A percentile compares a stretch with the other conserved stretches of the same genome.
phyloP scores from a whole-genome alignment of 2,329 filamentous ascomycete genomes.

The Venturia nashicola region DNA sequence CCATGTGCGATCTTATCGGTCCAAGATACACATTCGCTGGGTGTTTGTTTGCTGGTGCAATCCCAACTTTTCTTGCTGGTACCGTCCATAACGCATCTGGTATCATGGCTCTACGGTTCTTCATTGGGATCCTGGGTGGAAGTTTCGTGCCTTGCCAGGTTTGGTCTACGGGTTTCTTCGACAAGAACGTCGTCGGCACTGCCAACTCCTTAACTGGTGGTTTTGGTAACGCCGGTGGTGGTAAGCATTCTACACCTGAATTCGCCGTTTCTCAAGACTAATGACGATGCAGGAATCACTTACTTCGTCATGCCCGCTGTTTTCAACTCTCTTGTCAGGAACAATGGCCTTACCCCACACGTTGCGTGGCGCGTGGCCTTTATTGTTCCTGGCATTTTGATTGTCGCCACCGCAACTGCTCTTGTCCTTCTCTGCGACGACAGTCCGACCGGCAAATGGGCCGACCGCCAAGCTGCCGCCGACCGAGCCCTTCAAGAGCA shows the following conservation, averaged over 20 bases:
- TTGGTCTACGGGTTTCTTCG: conserved; percentile 86
- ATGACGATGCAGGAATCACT: conserved; percentile 4
- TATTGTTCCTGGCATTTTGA: conserved; percentile 69
- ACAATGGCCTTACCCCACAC: conserved; percentile 44
- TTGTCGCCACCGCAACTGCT: conserved; percentile 49
- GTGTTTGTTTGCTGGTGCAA: conserved; percentile 59
- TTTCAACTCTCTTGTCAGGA: conserved; percentile 58
- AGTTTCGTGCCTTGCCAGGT: conserved; percentile 81
- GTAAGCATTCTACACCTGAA: neutral
- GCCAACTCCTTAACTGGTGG: conserved; percentile 78
- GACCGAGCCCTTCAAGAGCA: conserved; percentile 7
- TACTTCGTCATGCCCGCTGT: conserved; percentile 81
- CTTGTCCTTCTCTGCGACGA: conserved; percentile 69
- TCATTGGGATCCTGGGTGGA: conserved; percentile 67
- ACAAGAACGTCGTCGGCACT: conserved; percentile 82
- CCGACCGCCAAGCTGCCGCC: conserved; percentile 43
- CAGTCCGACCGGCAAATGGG: conserved; percentile 73
- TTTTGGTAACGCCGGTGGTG: conserved; percentile 77
- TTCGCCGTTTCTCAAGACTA: neutral
- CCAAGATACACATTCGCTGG: conserved; percentile 68
- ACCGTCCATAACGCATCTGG: conserved; percentile 56
- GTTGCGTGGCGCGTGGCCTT: conserved; percentile 78
- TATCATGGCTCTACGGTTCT: conserved; percentile 65
- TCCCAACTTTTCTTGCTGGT: conserved; percentile 77
- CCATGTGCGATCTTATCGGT: conserved; percentile 75